These are phyloP conservation scores for Diaporthe helianthi DNA, from an alignment of 2,329 filamentous ascomycete species.

Conservation along the genomic window DNA sequence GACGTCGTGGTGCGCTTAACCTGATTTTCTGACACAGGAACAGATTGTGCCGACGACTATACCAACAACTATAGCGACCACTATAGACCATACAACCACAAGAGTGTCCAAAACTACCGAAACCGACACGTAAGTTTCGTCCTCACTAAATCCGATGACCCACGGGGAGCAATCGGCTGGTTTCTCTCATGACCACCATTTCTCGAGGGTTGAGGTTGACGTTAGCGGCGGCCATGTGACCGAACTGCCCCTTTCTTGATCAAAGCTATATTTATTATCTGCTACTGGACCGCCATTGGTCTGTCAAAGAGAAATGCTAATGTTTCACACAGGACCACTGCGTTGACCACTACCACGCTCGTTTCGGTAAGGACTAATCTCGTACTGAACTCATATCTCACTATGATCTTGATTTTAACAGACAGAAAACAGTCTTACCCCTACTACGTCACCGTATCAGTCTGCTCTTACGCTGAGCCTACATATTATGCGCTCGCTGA, in stretches of 20 bases:
- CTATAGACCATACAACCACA: constrained; percentile 18
- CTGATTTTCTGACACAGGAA: not conserved
- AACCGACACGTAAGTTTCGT: constrained; percentile 17
- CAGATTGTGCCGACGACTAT: constrained; percentile 16
- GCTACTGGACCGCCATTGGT: not conserved
- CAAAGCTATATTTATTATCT: no score
- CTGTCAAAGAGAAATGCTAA: not conserved
- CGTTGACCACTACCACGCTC: constrained; percentile 27
- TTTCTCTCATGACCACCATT: no score
- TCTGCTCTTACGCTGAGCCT: constrained; percentile 27
- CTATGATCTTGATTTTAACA: not conserved
- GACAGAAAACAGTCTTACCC: constrained; percentile 32
- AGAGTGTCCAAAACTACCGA: constrained; percentile 4
- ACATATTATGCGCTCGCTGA: constrained; percentile 15
- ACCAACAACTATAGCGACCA: constrained; percentile 7
- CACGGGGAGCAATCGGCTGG: no score
- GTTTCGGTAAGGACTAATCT: constrained; percentile 31
- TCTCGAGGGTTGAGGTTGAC: no score
- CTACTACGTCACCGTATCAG: constrained; percentile 30
- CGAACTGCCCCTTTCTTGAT: not conserved
- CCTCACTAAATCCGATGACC: no score
- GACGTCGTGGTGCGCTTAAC: not conserved
- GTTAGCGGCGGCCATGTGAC: no score
- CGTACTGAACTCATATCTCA: no score
- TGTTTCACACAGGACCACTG: constrained; percentile 26